A percentile compares a stretch with the other conserved stretches of the same genome.
These are phyloP conservation scores for Penicillium sp. DNA, from an alignment of 2,329 filamentous ascomycete genomes.

Conservation along the genomic window DNA sequence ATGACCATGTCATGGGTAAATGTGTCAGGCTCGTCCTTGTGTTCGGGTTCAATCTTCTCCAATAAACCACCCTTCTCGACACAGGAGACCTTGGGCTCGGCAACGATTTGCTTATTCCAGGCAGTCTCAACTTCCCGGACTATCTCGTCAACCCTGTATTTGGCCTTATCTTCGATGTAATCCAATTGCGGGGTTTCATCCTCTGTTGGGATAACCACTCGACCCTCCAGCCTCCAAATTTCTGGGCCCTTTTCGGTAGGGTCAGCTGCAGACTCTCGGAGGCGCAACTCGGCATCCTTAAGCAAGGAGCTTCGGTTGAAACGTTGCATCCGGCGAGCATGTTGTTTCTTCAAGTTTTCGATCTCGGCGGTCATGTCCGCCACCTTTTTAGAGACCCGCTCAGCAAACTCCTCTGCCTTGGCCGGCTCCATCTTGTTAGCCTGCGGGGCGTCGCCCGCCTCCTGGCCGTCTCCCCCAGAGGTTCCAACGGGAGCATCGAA, in stretches of 20 bases:
- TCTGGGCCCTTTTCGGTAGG: constrained; percentile 56
- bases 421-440: constrained; percentile 67
- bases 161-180: constrained; percentile 44
- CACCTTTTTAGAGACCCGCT: constrained; percentile 70
- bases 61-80: constrained; percentile 75
- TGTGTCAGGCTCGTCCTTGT: constrained; percentile 34
- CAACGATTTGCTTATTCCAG: constrained; percentile 64
- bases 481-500: constrained; percentile 60
- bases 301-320: constrained; percentile 70
- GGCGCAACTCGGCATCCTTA: constrained; percentile 70
- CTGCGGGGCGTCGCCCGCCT: constrained; percentile 30
- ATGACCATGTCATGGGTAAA: constrained; percentile 35
- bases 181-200: constrained; percentile 37
- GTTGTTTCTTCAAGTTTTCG: constrained; percentile 75
- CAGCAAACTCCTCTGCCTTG: constrained; percentile 80
- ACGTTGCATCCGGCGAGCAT: constrained; percentile 71
- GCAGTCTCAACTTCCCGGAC: constrained; percentile 70
- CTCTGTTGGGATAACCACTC: constrained; percentile 33
- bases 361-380: constrained; percentile 76
- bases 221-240: constrained; percentile 63
- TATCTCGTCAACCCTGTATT: constrained; percentile 63
- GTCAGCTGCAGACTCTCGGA: constrained; percentile 64
- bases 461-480: constrained; percentile 29
- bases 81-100: constrained; percentile 64
- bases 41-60: constrained; percentile 49